phyloP scores from a whole-genome alignment of 179 eudicot species.

The Vitellaria paradoxa region DNA sequence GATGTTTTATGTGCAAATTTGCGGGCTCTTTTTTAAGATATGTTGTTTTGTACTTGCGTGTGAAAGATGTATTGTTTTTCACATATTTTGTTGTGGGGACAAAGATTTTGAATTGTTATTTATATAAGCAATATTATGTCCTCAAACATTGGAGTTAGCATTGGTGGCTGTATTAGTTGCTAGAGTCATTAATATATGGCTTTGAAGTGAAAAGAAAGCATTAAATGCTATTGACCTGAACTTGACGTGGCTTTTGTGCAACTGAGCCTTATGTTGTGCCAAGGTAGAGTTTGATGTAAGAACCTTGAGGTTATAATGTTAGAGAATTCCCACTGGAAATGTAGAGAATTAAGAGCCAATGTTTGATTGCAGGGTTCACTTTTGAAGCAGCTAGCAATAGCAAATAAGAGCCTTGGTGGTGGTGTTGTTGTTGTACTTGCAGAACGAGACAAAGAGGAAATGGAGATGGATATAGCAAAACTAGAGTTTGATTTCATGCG shows the following conservation, averaged over 20 bases:
- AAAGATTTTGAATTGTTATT: neutral
- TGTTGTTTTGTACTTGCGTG: no score
- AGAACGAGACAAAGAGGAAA: constrained; percentile 93
- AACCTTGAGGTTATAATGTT: constrained; percentile 7
- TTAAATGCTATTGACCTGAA: neutral
- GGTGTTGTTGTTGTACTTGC: constrained; percentile 93
- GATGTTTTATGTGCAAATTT: neutral
- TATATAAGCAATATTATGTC: neutral
- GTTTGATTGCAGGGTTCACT: constrained; percentile 74
- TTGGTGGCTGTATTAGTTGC: neutral
- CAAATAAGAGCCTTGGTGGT: constrained; percentile 94
- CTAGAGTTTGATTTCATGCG: constrained; percentile 94
- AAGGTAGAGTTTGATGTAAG: neutral
- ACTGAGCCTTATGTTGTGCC: neutral
- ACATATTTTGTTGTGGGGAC: no score
- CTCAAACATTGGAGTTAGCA: neutral
- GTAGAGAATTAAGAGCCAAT: constrained; percentile 12
- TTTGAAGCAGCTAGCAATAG: constrained; percentile 87
- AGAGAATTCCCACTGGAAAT: neutral
- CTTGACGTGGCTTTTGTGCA: neutral
- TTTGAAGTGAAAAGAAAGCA: constrained; percentile 4
- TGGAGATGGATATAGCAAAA: constrained; percentile 92
- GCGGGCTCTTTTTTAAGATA: neutral
- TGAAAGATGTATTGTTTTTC: no score
- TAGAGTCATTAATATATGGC: neutral